phyloP scores from a whole-genome alignment of 345 rosid species.

The Bruguiera parviflora region DNA sequence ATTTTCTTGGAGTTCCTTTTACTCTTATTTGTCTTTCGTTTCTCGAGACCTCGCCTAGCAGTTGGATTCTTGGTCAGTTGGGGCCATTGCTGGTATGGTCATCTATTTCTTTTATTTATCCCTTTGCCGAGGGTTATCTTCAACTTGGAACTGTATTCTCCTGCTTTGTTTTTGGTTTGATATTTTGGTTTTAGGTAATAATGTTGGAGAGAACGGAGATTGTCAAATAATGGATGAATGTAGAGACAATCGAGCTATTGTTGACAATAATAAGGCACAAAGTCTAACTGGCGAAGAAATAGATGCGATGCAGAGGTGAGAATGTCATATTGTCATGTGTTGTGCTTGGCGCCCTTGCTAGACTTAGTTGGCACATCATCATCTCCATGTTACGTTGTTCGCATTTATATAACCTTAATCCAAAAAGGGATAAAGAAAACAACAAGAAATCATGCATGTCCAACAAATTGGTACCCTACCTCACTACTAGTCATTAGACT shows the following conservation, averaged over 20 bases:
- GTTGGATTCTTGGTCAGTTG: background rate
- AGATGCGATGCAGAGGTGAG: slow-evolving; percentile 71
- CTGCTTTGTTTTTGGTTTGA: background rate
- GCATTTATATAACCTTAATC: too few species aligned
- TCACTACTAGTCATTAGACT: too few species aligned
- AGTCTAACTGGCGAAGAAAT: slow-evolving; percentile 73
- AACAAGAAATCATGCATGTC: too few species aligned
- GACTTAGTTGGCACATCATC: too few species aligned
- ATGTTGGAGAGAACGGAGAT: slow-evolving; percentile 32
- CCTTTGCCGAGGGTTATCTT: background rate
- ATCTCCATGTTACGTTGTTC: too few species aligned
- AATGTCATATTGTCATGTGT: background rate
- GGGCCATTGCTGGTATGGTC: too few species aligned
- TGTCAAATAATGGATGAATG: slow-evolving; percentile 43
- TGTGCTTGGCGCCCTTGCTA: background rate
- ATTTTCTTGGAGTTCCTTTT: background rate
- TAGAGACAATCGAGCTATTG: slow-evolving; percentile 63
- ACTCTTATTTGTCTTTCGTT: background rate
- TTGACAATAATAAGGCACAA: slow-evolving; percentile 87
- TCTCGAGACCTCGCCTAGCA: background rate
- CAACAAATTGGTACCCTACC: too few species aligned
- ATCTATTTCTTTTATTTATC: background rate
- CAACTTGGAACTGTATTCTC: too few species aligned
- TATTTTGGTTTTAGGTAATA: slow-evolving; percentile 29
- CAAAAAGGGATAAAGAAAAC: too few species aligned